Evolutionary conservation across 1,139 yeast genomes (phyloP).

Genomic region (Magnusiomyces magnusii): DNA sequence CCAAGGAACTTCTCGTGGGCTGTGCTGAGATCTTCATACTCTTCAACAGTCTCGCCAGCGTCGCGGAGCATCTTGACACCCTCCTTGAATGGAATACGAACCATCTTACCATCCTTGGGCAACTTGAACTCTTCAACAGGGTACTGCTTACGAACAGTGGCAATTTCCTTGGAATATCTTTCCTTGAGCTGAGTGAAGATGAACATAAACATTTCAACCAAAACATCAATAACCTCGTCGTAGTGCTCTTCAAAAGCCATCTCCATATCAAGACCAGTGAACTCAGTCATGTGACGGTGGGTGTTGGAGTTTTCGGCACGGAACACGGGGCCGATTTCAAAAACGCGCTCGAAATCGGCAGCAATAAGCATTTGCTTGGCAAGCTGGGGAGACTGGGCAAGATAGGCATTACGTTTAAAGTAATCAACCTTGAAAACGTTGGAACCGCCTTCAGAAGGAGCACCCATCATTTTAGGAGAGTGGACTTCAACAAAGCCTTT

Average conservation of each 20-base stretch:
- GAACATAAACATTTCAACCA: constrained; percentile 80
- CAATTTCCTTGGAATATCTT: constrained; percentile 79
- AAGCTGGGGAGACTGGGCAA: constrained; percentile 98
- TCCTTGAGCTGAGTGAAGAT: constrained; percentile 76
- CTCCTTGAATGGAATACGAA: constrained; percentile 79
- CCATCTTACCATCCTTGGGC: constrained; percentile 70
- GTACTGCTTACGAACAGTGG: constrained; percentile 83
- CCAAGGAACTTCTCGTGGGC: constrained; percentile 94
- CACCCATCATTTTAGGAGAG: constrained; percentile 91
- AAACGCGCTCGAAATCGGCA: constrained; percentile 93
- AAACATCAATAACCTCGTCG: constrained; percentile 82
- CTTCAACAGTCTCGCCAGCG: constrained; percentile 74
- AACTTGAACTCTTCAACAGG: constrained; percentile 97
- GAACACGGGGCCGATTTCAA: constrained; percentile 95
- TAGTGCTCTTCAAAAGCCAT: constrained; percentile 98
- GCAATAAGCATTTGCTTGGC: constrained; percentile 98
- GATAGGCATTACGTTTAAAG: constrained; percentile 85
- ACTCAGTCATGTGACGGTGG: constrained; percentile 99
- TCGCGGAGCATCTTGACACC: constrained; percentile 80
- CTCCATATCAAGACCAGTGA: constrained; percentile 94
- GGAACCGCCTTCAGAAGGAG: constrained; percentile 97
- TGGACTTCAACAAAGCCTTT: constrained; percentile 82
- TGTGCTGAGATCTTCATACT: constrained; percentile 83
- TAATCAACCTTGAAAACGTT: constrained; percentile 90
- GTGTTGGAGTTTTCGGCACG: constrained; percentile 99